phyloP scores from a whole-genome alignment of 2,329 filamentous ascomycete genomes.

The Aureobasidium namibiae region DNA sequence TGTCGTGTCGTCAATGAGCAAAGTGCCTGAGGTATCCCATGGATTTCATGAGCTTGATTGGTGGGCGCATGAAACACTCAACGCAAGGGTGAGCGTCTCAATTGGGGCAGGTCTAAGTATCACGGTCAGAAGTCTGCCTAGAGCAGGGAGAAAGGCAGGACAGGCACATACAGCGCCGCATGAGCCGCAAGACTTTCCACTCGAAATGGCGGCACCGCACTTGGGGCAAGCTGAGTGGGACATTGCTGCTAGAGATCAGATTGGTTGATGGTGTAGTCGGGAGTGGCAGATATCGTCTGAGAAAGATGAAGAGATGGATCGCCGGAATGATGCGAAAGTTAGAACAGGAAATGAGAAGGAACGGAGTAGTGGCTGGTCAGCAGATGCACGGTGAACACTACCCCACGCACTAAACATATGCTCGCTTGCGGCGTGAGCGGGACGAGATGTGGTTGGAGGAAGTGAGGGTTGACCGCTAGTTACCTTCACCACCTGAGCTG shows the following conservation, averaged over 20 bases:
- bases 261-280: not conserved
- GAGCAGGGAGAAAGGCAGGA: not conserved
- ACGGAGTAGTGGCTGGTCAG: not conserved
- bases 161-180: constrained; percentile 24
- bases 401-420: not conserved
- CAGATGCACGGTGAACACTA: not conserved
- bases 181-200: constrained; percentile 25
- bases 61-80: not conserved
- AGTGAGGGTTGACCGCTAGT: not conserved
- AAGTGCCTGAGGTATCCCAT: not conserved
- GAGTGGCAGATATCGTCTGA: not conserved
- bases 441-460: not conserved
- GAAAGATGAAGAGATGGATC: not conserved
- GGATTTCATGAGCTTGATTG: not conserved
- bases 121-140: not conserved
- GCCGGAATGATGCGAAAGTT: not conserved
- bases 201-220: constrained; percentile 23
- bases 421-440: not conserved
- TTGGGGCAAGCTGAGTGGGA: constrained; percentile 22
- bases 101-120: constrained; percentile 21
- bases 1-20: not conserved
- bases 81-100: too few species aligned
- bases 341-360: not conserved
- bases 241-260: not conserved
- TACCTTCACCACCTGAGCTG: not conserved